Evolutionary conservation across 345 rosid genomes (phyloP), one percentile per base, ranked within the genome.

Genomic region (Sonneratia alba): DNA sequence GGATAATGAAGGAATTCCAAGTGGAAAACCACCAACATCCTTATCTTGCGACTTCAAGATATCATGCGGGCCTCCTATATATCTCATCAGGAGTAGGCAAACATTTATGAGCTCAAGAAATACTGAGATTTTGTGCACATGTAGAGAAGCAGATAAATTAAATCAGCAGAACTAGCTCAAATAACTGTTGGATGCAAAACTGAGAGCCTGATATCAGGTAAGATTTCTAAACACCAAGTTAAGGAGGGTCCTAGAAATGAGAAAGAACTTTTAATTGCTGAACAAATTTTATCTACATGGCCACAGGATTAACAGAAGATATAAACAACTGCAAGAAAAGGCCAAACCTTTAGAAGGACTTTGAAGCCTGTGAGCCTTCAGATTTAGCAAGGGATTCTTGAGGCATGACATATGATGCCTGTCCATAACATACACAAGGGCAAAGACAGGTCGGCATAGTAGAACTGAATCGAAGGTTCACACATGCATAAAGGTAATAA

Each of bases 321-420:
- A 55, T 24, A 40, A 56, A 43, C 67, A 53, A 47, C 34, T 69
- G 61, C 72, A 55, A 27, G 34, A 24, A 43, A 49, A 45, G 64
- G 49, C 55, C 75, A 42, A 42, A 42, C 45, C 45, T 42, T 9
- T 69, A 81, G 85, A 81, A 82, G 84, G 81, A 66, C 78, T 36
- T 76, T 49, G 93, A 84, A 75, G 85, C 78, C 68, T 80, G 80
- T 8, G 85, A 79, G 74, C 80, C 87, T 74, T 88, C 90, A 70
- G 85, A 79, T 77, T 79, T 71, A 65, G 72, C 84, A 77, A 79
- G 74, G 74, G 88, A 78, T 32, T 83, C 91, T 77, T 83, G 90
- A 45, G 83, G 80, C 74, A 82, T 81, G 66, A 79, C 77, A 80
- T 77, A 88, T 74, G 87, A 78, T 79, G 84, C 96, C 97, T 94